Evolutionary conservation across 495 filamentous ascomycete genomes (phyloP).

Genomic region (Saxophila tyrrhenica): DNA sequence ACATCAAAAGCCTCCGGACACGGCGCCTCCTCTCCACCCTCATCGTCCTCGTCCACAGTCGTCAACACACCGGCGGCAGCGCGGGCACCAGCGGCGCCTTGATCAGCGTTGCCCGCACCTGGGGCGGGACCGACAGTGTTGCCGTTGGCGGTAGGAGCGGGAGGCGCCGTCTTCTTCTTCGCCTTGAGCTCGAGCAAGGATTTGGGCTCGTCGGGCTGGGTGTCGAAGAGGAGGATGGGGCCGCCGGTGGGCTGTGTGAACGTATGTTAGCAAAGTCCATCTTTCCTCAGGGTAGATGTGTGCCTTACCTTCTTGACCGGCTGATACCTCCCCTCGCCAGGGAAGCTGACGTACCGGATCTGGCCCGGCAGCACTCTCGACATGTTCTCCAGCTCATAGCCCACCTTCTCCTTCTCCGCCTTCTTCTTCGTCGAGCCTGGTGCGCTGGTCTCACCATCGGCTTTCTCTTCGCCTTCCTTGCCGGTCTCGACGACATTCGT

Average conservation of each 20-base stretch:
- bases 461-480: constrained; percentile 42
- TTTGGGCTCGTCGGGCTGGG: constrained; percentile 64
- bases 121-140: constrained; percentile 23
- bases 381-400: constrained; percentile 95
- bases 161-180: constrained; percentile 52
- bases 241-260: constrained; percentile 78
- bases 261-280: neutral
- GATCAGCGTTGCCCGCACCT: constrained; percentile 20
- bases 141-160: constrained; percentile 30
- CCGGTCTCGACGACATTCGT: constrained; percentile 39
- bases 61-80: constrained; percentile 72
- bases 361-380: constrained; percentile 85
- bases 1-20: constrained; percentile 78
- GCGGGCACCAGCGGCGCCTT: constrained; percentile 43
- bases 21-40: constrained; percentile 70
- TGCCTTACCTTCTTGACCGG: constrained; percentile 83
- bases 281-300: neutral
- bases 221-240: constrained; percentile 82
- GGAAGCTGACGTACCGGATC: constrained; percentile 88
- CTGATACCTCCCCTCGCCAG: constrained; percentile 69
- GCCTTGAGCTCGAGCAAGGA: constrained; percentile 74
- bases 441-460: constrained; percentile 47
- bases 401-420: constrained; percentile 89
- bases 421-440: constrained; percentile 58
- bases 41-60: constrained; percentile 75